A percentile compares a stretch with the other conserved stretches of the same genome.
phyloP scores from a whole-genome alignment of 2,329 filamentous ascomycete species.

The Calycina marina region DNA sequence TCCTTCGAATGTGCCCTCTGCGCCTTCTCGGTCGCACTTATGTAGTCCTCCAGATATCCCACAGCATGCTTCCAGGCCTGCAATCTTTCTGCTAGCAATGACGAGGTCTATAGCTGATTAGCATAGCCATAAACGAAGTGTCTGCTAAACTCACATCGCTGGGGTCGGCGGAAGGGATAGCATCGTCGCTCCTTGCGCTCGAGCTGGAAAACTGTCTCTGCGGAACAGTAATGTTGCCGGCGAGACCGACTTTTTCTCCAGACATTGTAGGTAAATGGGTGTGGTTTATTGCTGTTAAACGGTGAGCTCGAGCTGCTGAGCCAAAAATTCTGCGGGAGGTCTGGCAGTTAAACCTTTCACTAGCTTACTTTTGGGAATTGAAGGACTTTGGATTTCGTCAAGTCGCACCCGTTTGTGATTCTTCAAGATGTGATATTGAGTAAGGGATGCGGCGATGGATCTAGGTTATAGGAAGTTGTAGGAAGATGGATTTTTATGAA shows the following conservation, averaged over 20 bases:
- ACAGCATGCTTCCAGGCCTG: slow-evolving; percentile 95
- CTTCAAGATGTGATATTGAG: too few species aligned
- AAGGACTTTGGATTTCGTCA: too few species aligned
- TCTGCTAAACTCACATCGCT: slow-evolving; percentile 16
- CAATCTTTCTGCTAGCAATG: slow-evolving; percentile 71
- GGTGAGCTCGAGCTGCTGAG: too few species aligned
- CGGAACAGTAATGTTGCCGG: slow-evolving; percentile 10
- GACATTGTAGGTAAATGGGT: too few species aligned
- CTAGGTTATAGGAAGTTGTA: too few species aligned
- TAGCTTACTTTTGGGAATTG: too few species aligned
- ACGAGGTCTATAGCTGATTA: slow-evolving; percentile 44
- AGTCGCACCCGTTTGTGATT: too few species aligned
- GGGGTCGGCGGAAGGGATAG: slow-evolving; percentile 18
- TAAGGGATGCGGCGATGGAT: too few species aligned
- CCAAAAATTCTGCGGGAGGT: too few species aligned
- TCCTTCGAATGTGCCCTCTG: slow-evolving; percentile 80
- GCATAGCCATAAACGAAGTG: not conserved
- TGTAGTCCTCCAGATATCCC: slow-evolving; percentile 81
- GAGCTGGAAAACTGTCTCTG: slow-evolving; percentile 14
- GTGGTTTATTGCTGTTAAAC: too few species aligned
- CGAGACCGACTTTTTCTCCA: slow-evolving; percentile 2
- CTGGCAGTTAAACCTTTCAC: too few species aligned
- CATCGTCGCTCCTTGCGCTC: slow-evolving; percentile 17
- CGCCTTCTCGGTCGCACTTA: slow-evolving; percentile 71
- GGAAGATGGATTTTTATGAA: too few species aligned